Evolutionary conservation across 305 asterid genomes (phyloP).

Genomic region (Fraxinus albicans): DNA sequence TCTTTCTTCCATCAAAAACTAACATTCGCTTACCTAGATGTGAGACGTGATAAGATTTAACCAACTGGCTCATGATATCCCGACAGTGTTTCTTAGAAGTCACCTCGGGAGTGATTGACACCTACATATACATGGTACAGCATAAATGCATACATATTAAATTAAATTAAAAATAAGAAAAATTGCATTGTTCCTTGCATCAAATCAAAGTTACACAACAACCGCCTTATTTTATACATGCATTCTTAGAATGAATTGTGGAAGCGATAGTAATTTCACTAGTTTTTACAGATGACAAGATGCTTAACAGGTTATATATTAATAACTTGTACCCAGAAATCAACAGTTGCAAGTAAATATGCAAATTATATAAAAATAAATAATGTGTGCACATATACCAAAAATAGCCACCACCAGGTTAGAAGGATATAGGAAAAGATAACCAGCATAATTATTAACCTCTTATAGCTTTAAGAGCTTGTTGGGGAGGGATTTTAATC

Average conservation of each 20-base stretch:
- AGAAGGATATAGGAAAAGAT: background rate
- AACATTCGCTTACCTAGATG: slow-evolving; percentile 44
- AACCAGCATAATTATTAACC: background rate
- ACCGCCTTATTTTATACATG: background rate
- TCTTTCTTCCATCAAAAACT: slow-evolving; percentile 79
- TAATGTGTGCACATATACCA: background rate
- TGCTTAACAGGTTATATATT: background rate
- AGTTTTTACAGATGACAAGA: background rate
- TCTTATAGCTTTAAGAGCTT: background rate
- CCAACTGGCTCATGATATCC: slow-evolving; percentile 37
- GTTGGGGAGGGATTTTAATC: no score
- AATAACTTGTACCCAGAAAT: background rate
- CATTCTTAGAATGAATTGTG: background rate
- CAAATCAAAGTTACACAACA: background rate
- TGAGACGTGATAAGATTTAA: slow-evolving; percentile 19
- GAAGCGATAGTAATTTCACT: background rate
- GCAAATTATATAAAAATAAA: background rate
- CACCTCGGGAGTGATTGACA: slow-evolving; percentile 68
- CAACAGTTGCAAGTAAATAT: background rate
- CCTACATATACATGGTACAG: slow-evolving; percentile 32
- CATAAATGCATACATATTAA: background rate
- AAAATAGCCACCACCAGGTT: background rate
- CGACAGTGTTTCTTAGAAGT: slow-evolving; percentile 55
- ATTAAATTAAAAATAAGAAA: background rate
- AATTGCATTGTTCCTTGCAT: background rate